A percentile compares a stretch with the other conserved stretches of the same genome.
phyloP scores from a whole-genome alignment of 2,329 filamentous ascomycete species.

The Ceratocystis eucalypticola region DNA sequence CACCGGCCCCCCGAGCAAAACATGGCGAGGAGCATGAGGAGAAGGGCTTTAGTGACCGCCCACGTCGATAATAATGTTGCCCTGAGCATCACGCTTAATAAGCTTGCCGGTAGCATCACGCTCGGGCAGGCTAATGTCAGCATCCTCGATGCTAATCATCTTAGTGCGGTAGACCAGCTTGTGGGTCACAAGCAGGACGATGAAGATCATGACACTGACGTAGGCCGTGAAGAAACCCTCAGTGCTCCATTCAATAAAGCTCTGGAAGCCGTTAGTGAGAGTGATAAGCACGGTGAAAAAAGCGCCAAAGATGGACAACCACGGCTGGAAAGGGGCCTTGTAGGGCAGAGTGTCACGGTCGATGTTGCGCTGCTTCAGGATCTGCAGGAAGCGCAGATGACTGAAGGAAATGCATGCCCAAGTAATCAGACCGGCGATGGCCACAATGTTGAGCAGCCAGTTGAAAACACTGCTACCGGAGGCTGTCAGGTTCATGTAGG shows the following conservation, averaged over 20 bases:
- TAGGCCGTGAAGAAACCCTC: constrained; percentile 51
- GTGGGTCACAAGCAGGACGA: constrained; percentile 46
- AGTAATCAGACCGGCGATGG: constrained; percentile 55
- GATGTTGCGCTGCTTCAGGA: constrained; percentile 42
- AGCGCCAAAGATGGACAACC: constrained; percentile 50
- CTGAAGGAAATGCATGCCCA: constrained; percentile 54
- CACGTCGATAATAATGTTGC: neutral
- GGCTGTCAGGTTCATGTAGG: constrained; percentile 52
- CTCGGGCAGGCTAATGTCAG: constrained; percentile 24
- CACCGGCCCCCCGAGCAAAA: neutral
- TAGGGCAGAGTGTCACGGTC: constrained; percentile 46
- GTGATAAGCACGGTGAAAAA: constrained; percentile 52
- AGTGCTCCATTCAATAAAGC: constrained; percentile 50
- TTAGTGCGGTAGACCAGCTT: constrained; percentile 37
- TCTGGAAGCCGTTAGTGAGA: constrained; percentile 55
- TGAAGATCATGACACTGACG: constrained; percentile 50
- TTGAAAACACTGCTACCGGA: constrained; percentile 49
- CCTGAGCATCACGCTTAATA: neutral
- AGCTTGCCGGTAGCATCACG: constrained; percentile 7
- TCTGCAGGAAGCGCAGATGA: constrained; percentile 53
- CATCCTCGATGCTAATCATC: constrained; percentile 28
- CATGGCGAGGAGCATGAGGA: no score
- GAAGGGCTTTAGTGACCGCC: neutral
- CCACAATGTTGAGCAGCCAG: constrained; percentile 60
- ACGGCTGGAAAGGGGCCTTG: constrained; percentile 48